Percentiles rank a stretch among this genome's conserved stretches.
These are phyloP conservation scores for Clarireedia sp. DNA, from an alignment of 2,329 filamentous ascomycete species.

Conservation along the genomic window DNA sequence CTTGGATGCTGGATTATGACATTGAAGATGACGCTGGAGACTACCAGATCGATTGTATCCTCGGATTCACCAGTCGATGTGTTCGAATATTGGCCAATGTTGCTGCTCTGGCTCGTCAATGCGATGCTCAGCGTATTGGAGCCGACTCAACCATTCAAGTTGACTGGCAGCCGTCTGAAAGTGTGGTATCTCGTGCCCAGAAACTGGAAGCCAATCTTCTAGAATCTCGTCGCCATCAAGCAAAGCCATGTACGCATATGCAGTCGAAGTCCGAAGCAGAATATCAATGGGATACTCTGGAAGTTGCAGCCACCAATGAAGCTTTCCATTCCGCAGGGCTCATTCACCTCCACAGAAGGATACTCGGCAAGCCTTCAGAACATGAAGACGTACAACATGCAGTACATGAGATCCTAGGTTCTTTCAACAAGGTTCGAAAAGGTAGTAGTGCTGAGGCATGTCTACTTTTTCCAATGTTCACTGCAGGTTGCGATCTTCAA, in stretches of 20 bases:
- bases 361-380: slow-evolving; percentile 51
- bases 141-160: slow-evolving; percentile 39
- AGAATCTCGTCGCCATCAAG: slow-evolving; percentile 39
- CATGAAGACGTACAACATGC: slow-evolving; percentile 55
- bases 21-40: slow-evolving; percentile 47
- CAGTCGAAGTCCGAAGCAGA: slow-evolving; percentile 40
- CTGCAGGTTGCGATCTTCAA: slow-evolving; percentile 66
- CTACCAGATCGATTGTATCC: slow-evolving; percentile 69
- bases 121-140: slow-evolving; percentile 58
- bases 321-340: slow-evolving; percentile 74
- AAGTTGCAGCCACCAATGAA: slow-evolving; percentile 65
- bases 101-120: slow-evolving; percentile 60
- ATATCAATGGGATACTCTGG: slow-evolving; percentile 49
- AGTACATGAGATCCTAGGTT: slow-evolving; percentile 54
- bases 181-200: slow-evolving; percentile 48
- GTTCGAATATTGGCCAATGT: slow-evolving; percentile 64
- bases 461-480: slow-evolving; percentile 74
- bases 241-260: slow-evolving; percentile 36
- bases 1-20: slow-evolving; percentile 37
- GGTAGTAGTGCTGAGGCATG: slow-evolving; percentile 68
- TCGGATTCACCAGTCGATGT: slow-evolving; percentile 68
- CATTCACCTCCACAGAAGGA: slow-evolving; percentile 66
- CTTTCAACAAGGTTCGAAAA: slow-evolving; percentile 52
- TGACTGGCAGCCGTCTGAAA: slow-evolving; percentile 50
- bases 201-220: slow-evolving; percentile 54